Evolutionary conservation across 1,139 yeast genomes (phyloP).

Genomic region (Hemisphaericaspora xylofermentans): DNA sequence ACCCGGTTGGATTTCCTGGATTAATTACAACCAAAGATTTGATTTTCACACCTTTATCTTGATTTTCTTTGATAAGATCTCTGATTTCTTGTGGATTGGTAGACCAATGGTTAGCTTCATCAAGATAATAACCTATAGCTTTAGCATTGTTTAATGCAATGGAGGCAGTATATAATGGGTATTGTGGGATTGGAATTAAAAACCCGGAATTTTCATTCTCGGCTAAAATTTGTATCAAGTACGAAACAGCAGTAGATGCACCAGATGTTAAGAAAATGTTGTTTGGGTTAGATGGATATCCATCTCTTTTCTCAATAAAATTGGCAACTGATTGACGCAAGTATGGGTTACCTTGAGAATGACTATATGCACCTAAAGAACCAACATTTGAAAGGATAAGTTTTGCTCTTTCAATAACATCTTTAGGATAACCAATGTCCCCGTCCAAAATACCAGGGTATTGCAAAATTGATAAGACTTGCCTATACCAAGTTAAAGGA

Average conservation of each 20-base stretch:
- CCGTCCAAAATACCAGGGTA: conserved; percentile 64
- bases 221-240: conserved; percentile 69
- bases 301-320: conserved; percentile 66
- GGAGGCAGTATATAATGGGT: conserved; percentile 93
- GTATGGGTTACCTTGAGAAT: conserved; percentile 79
- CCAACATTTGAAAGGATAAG: conserved; percentile 60
- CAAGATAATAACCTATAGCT: conserved; percentile 83
- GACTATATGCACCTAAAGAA: conserved; percentile 92
- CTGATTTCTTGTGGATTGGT: conserved; percentile 70
- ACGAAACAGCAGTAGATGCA: conserved; percentile 87
- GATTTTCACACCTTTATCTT: conserved; percentile 57
- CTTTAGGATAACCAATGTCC: conserved; percentile 54
- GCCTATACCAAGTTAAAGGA: conserved; percentile 94
- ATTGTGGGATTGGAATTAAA: conserved; percentile 94
- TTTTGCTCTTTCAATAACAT: conserved; percentile 72
- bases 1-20: conserved; percentile 98
- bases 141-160: conserved; percentile 78
- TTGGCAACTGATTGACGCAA: conserved; percentile 78
- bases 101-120: conserved; percentile 82
- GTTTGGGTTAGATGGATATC: conserved; percentile 56
- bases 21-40: conserved; percentile 88
- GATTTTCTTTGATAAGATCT: conserved; percentile 50
- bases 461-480: conserved; percentile 81
- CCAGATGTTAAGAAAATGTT: conserved; percentile 86
- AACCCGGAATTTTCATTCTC: conserved; percentile 73